Evolutionary conservation across 2,329 filamentous ascomycete genomes (phyloP).

Genomic region (Aspergillus uvarum): DNA sequence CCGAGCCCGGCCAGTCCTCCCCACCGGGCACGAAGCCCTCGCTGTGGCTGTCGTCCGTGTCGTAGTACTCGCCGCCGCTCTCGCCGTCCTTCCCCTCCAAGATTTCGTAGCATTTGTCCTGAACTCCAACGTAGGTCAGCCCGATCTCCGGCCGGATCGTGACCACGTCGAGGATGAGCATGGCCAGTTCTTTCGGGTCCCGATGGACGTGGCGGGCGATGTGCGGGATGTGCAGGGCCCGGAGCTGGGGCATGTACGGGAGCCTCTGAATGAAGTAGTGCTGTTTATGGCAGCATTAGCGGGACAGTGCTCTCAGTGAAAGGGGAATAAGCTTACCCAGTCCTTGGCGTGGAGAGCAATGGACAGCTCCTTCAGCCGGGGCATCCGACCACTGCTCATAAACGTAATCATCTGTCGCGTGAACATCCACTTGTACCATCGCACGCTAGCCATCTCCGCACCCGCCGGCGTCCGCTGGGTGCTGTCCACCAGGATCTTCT

Average conservation of each 20-base stretch:
- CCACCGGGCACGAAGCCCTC: slow-evolving; percentile 45
- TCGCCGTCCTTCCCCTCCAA: slow-evolving; percentile 57
- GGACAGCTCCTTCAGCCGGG: slow-evolving; percentile 67
- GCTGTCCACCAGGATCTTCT: slow-evolving; percentile 72
- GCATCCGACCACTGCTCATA: slow-evolving; percentile 75
- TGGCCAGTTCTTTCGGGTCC: slow-evolving; percentile 68
- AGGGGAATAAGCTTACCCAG: slow-evolving; percentile 61
- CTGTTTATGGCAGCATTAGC: slow-evolving; percentile 42
- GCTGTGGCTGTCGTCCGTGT: slow-evolving; percentile 48
- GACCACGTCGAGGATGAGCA: slow-evolving; percentile 76
- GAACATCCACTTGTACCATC: slow-evolving; percentile 71
- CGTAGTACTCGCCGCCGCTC: slow-evolving; percentile 32
- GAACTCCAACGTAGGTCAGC: slow-evolving; percentile 74
- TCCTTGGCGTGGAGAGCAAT: slow-evolving; percentile 72
- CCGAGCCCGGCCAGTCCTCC: slow-evolving; percentile 47
- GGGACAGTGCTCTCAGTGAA: neutral
- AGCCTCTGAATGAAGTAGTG: slow-evolving; percentile 77
- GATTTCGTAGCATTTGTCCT: slow-evolving; percentile 79
- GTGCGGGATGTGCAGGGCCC: slow-evolving; percentile 68
- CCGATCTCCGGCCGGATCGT: slow-evolving; percentile 72
- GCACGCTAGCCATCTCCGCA: slow-evolving; percentile 36
- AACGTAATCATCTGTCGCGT: slow-evolving; percentile 68
- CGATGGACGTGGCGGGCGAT: slow-evolving; percentile 63
- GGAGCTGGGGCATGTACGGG: slow-evolving; percentile 67
- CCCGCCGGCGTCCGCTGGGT: slow-evolving; percentile 54